Evolutionary conservation across 768 basidiomycete genomes (phyloP), one percentile per base, ranked within the genome.

Genomic region (Boletus vinaceobasis): DNA sequence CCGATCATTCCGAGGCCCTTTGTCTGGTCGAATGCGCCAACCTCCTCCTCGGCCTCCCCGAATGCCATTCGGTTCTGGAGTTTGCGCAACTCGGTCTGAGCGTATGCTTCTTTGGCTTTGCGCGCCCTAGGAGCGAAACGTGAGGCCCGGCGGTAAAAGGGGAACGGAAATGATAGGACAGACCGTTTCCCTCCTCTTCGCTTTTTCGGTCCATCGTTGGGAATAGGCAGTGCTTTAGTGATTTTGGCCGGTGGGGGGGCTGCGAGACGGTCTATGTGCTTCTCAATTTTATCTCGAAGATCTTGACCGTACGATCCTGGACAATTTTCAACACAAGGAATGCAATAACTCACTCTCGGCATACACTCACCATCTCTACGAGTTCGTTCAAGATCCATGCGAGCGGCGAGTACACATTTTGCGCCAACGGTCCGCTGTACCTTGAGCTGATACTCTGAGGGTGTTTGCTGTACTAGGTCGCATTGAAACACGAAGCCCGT

Each of bases 1-100:
- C 94, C 93, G 57, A 98, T 91, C 95, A 99, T 98, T 57, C 97
- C 97, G 68, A 98, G 72, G 6, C 97, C 97, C 76, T 93, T 91
- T n/a, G 94, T 95, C 75, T 98, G 87, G 74, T 97, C 97, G 62
- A 93, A 95, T 32, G 94, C 91, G 17, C 94, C 96, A 42, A 95
- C 90, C 70, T 99, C 97, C 65, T 95, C 88, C 66, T 98, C 97
- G 1, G 87, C 88, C 71, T 96, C 87, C 39, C 96, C 97, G 64
- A 99, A 98, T 52, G 78, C 84, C 89, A 98, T 90, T 44, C 97
- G 85, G 70, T 99, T 99, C 74, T 98, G 96, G 59, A 97, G 77
- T 73, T 98, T 98, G 58, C 94, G 86, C 43, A 99, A 77, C 69
- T 99, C 97, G 2, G 97, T 98, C 72, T 93, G 90, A 5, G 93